A percentile compares a stretch with the other conserved stretches of the same genome.
These are phyloP conservation scores for Phytophthora vignae DNA, from an alignment of 352 stramenopile genomes.

Conservation along the genomic window DNA sequence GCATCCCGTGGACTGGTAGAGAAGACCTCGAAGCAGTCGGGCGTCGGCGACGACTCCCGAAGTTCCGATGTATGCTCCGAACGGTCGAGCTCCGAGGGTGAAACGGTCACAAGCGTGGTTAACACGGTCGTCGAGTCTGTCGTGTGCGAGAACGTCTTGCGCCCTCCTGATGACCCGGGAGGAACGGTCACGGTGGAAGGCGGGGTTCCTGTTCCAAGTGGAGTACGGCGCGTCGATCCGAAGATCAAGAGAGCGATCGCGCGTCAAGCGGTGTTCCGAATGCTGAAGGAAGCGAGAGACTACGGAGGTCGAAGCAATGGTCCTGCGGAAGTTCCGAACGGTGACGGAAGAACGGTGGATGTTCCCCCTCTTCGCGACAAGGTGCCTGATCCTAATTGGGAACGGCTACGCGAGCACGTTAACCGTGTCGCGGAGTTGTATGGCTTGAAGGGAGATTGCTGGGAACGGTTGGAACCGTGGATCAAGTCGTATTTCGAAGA, in stretches of 20 bases:
- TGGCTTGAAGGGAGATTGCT: not conserved
- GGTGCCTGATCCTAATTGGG: not conserved
- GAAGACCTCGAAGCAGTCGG: not conserved
- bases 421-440: not conserved
- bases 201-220: not conserved
- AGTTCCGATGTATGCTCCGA: not conserved
- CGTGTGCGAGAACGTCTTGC: too few species aligned
- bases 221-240: not conserved
- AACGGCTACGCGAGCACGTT: not conserved
- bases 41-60: not conserved
- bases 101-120: not conserved
- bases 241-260: not conserved
- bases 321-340: not conserved
- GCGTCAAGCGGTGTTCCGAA: not conserved
- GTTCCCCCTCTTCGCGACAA: conserved; percentile 2
- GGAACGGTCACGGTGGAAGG: not conserved
- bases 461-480: not conserved
- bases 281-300: not conserved
- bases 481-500: not conserved
- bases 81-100: too few species aligned
- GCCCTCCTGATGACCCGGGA: too few species aligned
- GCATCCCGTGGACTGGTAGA: not conserved
- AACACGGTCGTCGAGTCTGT: not conserved
- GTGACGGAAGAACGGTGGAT: not conserved
- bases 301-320: not conserved